Conservation (phyloP, 345 rosid species). For the Euphorbia pulcherrima region DNA sequence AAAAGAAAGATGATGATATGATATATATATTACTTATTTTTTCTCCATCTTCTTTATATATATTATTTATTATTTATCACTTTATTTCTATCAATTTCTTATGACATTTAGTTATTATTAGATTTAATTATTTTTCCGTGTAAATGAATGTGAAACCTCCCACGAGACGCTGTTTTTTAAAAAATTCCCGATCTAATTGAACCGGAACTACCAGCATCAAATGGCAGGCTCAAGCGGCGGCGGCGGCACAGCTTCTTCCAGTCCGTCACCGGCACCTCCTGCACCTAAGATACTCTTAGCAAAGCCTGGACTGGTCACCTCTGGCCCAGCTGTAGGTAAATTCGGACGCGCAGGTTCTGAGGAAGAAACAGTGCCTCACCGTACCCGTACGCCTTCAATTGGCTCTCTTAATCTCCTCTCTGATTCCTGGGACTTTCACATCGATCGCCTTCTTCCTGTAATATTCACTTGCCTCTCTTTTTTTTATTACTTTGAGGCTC, state of each 20-base stretch:
- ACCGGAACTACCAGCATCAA: background rate
- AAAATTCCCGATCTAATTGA: too few relatives aligned
- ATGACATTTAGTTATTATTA: too few relatives aligned
- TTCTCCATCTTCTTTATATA: too few relatives aligned
- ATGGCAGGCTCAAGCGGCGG: conserved; percentile 47
- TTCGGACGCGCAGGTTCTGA: conserved; percentile 53
- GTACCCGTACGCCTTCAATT: conserved; percentile 61
- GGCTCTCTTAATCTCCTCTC: conserved; percentile 75
- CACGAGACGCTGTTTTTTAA: too few relatives aligned
- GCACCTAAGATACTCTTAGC: conserved; percentile 75
- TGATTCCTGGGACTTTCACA: conserved; percentile 82
- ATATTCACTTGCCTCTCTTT: background rate
- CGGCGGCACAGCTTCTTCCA: conserved; percentile 30
- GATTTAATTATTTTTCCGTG: too few relatives aligned
- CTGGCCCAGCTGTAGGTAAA: conserved; percentile 47
- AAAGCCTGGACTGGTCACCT: conserved; percentile 52
- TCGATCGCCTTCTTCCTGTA: conserved; percentile 84
- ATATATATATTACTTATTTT: too few relatives aligned
- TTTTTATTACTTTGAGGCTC: background rate
- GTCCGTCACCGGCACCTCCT: conserved; percentile 31
- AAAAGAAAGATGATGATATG: too few relatives aligned
- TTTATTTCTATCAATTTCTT: too few relatives aligned
- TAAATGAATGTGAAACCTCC: too few relatives aligned
- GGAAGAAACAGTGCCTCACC: conserved; percentile 49
- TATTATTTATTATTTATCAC: too few relatives aligned